Conservation (phyloP, 371 early-diverging fungal genomes). For the Quaeritorhiza haematococci region DNA sequence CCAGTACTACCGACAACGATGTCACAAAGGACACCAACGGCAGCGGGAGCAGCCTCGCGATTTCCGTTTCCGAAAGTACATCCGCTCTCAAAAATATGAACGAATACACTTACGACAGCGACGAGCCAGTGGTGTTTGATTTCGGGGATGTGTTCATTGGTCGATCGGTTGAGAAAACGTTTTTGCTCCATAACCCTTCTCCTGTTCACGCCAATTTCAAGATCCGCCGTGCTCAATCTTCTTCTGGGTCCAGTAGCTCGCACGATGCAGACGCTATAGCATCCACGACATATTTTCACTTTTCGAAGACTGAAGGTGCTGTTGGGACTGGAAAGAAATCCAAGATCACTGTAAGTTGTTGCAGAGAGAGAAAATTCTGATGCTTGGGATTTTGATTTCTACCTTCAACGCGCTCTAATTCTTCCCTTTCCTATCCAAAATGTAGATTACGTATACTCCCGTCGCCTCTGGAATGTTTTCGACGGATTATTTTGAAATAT, state of each 20-base stretch:
- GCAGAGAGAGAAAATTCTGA: no score
- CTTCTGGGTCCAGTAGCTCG: no score
- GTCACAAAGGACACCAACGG: no score
- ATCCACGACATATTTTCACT: slow-evolving; percentile 42
- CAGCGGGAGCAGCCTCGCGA: no score
- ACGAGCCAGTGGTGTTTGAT: slow-evolving; percentile 19
- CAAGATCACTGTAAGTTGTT: slow-evolving; percentile 31
- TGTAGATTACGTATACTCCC: slow-evolving; percentile 39
- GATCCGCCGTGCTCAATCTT: slow-evolving; percentile 30
- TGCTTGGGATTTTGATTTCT: no score
- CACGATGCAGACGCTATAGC: no score
- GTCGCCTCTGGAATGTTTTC: slow-evolving; percentile 37
- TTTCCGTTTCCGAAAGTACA: no score
- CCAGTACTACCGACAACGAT: no score
- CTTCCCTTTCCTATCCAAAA: no score
- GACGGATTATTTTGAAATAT: slow-evolving; percentile 43
- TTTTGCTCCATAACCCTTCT: slow-evolving; percentile 34
- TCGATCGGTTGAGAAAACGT: slow-evolving; percentile 23
- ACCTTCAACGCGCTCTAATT: no score
- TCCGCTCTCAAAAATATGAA: no score
- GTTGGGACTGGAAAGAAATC: slow-evolving; percentile 18
- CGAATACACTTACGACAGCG: no score
- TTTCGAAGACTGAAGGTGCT: slow-evolving; percentile 27
- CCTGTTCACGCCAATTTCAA: slow-evolving; percentile 41
- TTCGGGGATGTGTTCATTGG: slow-evolving; percentile 45